Percentiles rank a stretch among this genome's conserved stretches.
Conservation (phyloP, 805 yeast genomes). For the Yarrowia keelungensis region DNA sequence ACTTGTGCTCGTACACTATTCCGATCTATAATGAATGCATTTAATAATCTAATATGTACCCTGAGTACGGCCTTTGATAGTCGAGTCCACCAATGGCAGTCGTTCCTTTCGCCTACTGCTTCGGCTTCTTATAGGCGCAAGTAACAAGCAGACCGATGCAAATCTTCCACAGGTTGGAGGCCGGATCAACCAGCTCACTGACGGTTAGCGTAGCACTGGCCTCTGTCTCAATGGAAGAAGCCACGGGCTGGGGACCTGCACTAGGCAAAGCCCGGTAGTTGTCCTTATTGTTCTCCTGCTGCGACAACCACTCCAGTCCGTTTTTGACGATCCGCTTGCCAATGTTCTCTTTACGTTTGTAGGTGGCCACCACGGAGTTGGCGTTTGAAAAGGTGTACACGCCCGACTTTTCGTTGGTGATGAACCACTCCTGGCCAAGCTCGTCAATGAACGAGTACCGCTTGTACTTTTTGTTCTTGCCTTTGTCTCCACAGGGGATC, state of each 20-base stretch:
- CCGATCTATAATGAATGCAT: conserved; percentile 16
- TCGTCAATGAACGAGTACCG: conserved; percentile 33
- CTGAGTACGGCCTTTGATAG: no score
- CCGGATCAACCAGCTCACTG: conserved; percentile 21
- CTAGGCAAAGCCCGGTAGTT: conserved; percentile 17
- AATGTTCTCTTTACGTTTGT: conserved; percentile 29
- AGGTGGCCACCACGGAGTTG: conserved; percentile 28
- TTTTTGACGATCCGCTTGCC: conserved; percentile 36
- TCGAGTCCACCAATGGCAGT: no score
- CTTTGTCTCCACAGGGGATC: conserved; percentile 32
- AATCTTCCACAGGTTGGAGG: conserved; percentile 13
- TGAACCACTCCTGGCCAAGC: conserved; percentile 36
- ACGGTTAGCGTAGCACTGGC: conserved; percentile 27
- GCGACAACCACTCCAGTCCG: conserved; percentile 36
- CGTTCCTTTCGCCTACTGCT: not conserved
- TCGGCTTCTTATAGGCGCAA: conserved; percentile 32
- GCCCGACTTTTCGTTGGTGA: conserved; percentile 29
- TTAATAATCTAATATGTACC: conserved; percentile 4
- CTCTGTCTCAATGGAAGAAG: conserved; percentile 31
- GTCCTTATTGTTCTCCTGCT: conserved; percentile 23
- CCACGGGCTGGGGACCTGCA: conserved; percentile 35
- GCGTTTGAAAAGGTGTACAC: conserved; percentile 22
- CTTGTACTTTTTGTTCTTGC: conserved; percentile 29
- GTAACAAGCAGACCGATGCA: conserved; percentile 27
- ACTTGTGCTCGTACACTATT: no score